These are phyloP conservation scores for Tulasnella sp. DNA, from an alignment of 768 basidiomycete species.

Conservation along the genomic window DNA sequence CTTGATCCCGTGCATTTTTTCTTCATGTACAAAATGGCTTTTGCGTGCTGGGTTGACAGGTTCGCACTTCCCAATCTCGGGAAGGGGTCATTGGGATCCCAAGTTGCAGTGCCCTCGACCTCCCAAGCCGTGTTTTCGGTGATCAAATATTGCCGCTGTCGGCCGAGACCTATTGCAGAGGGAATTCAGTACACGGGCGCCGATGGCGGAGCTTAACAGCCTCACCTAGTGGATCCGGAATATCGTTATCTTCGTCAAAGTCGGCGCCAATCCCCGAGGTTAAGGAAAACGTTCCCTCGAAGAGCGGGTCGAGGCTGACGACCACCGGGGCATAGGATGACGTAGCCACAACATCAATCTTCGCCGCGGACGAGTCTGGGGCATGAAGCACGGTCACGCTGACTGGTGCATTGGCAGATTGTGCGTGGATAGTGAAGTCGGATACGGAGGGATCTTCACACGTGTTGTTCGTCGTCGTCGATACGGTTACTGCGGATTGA, in stretches of 20 bases:
- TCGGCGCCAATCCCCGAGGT: constrained; percentile 8
- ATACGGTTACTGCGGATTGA: constrained; percentile 12
- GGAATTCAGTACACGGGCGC: neutral
- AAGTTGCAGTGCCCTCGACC: constrained; percentile 8
- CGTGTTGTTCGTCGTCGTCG: constrained; percentile 9
- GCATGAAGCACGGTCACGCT: constrained; percentile 3
- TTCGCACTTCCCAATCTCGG: constrained; percentile 13
- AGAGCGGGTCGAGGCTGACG: constrained; percentile 17
- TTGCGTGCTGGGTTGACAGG: constrained; percentile 22
- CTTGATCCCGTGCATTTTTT: constrained; percentile 17
- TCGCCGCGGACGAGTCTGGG: neutral
- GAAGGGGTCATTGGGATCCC: constrained; percentile 6
- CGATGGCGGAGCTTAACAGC: neutral
- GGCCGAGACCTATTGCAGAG: neutral
- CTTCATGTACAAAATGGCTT: constrained; percentile 21
- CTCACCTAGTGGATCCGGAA: constrained; percentile 19
- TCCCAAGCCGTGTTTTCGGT: constrained; percentile 6
- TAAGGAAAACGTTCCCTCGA: constrained; percentile 22
- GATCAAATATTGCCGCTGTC: constrained; percentile 7
- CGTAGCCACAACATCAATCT: constrained; percentile 10
- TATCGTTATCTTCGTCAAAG: neutral
- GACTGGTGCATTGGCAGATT: constrained; percentile 23
- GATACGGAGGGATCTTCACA: constrained; percentile 1
- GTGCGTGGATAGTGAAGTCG: constrained; percentile 25
- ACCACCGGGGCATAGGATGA: constrained; percentile 20